phyloP scores from a whole-genome alignment of 345 rosid genomes.

The Sisymbrium irio region DNA sequence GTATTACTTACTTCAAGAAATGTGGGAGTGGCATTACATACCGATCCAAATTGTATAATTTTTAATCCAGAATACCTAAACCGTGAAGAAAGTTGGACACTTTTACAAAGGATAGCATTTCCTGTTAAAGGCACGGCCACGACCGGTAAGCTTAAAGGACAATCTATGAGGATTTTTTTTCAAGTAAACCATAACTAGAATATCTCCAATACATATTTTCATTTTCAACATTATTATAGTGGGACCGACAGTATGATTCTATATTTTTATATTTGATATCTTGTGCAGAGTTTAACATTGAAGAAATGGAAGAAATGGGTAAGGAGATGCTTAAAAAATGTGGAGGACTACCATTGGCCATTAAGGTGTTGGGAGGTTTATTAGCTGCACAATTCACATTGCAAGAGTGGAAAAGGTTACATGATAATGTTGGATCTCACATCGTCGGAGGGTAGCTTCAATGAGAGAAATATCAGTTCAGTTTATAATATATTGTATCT shows the following conservation, averaged over 20 bases:
- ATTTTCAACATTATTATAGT: too few species aligned
- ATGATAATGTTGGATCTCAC: too few species aligned
- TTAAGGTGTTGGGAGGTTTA: not conserved
- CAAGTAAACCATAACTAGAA: not conserved
- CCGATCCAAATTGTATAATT: constrained; percentile 4
- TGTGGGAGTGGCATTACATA: constrained; percentile 25
- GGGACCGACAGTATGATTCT: too few species aligned
- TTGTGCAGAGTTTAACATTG: not conserved
- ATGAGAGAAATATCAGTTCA: not conserved
- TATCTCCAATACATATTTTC: too few species aligned
- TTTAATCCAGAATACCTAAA: constrained; percentile 12
- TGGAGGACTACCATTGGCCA: not conserved
- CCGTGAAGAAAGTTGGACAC: not conserved
- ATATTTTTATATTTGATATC: not conserved
- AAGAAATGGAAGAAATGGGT: not conserved
- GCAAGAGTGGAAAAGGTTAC: too few species aligned
- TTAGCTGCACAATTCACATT: not conserved
- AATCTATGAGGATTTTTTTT: not conserved
- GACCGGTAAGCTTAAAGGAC: constrained; percentile 28
- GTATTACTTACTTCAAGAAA: constrained; percentile 33
- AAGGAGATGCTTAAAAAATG: not conserved
- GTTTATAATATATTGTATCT: not conserved
- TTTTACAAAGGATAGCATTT: constrained; percentile 34
- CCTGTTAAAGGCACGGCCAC: not conserved
- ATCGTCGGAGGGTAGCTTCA: not conserved